Evolutionary conservation across 305 asterid species (phyloP).

Genomic region (Fraxinus latifolia): DNA sequence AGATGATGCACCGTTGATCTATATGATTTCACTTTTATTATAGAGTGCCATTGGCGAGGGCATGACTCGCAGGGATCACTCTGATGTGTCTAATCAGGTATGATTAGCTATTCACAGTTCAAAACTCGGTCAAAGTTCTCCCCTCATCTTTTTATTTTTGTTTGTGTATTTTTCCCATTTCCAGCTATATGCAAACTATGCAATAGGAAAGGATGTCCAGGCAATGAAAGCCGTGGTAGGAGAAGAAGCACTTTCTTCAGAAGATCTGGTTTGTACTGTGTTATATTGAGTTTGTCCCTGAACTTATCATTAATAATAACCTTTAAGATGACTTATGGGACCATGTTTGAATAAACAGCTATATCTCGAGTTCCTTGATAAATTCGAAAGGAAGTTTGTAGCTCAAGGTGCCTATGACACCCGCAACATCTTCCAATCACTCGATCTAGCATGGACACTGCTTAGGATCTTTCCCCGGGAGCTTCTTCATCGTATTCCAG

Average conservation of each 20-base stretch:
- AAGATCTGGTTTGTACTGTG: constrained; percentile 71
- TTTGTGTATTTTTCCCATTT: neutral
- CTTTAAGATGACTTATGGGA: neutral
- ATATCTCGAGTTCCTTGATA: constrained; percentile 50
- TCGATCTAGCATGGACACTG: constrained; percentile 96
- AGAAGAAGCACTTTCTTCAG: constrained; percentile 99
- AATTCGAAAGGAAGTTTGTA: constrained; percentile 96
- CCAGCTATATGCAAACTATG: constrained; percentile 92
- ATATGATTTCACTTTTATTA: constrained; percentile 21
- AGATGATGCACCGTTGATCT: constrained; percentile 2
- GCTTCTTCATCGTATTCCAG: constrained; percentile 97
- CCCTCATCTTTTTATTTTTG: neutral
- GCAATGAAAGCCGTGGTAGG: constrained; percentile 99
- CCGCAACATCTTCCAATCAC: constrained; percentile 37
- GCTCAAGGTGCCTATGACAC: constrained; percentile 98
- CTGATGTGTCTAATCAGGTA: constrained; percentile 98
- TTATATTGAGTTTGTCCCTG: neutral
- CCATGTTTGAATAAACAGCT: neutral
- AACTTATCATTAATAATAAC: neutral
- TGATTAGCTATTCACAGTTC: neutral
- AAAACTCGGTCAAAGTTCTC: neutral
- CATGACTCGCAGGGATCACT: constrained; percentile 94
- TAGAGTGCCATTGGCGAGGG: constrained; percentile 99
- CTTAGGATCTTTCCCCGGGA: constrained; percentile 97
- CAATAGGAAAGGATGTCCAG: constrained; percentile 98